Percentiles rank a stretch among this genome's conserved stretches.
Evolutionary conservation across 2,329 filamentous ascomycete genomes (phyloP).

Genomic region (Aspergillus oerlinghausenensis): DNA sequence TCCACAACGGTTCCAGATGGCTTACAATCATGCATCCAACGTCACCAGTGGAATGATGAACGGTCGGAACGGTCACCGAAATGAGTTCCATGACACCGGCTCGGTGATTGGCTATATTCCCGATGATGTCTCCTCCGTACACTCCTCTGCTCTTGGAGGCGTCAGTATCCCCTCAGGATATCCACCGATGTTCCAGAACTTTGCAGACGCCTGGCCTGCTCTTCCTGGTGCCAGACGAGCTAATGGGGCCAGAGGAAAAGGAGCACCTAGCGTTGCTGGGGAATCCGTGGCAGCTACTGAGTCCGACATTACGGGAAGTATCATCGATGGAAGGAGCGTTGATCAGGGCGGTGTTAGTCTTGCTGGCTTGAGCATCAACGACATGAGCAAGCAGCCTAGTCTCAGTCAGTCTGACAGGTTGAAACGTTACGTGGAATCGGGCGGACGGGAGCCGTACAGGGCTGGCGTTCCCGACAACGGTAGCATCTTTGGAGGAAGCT

Average conservation of each 20-base stretch:
- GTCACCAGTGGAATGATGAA: slow-evolving; percentile 52
- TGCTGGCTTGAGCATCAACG: slow-evolving; percentile 71
- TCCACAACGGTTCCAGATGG: slow-evolving; percentile 80
- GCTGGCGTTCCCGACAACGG: slow-evolving; percentile 50
- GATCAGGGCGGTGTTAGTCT: slow-evolving; percentile 85
- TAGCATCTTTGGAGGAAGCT: slow-evolving; percentile 64
- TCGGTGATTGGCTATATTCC: slow-evolving; percentile 94
- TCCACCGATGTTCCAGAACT: slow-evolving; percentile 92
- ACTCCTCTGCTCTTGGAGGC: slow-evolving; percentile 84
- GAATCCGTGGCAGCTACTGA: slow-evolving; percentile 92
- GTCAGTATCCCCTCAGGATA: slow-evolving; percentile 78
- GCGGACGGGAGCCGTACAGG: slow-evolving; percentile 59
- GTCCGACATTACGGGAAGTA: slow-evolving; percentile 74
- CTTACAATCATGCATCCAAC: slow-evolving; percentile 63
- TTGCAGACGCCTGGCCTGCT: slow-evolving; percentile 85
- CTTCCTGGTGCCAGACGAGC: slow-evolving; percentile 66
- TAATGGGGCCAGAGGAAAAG: slow-evolving; percentile 62
- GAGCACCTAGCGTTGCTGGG: slow-evolving; percentile 73
- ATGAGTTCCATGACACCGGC: slow-evolving; percentile 66
- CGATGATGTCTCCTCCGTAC: slow-evolving; percentile 93
- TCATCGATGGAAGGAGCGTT: slow-evolving; percentile 66
- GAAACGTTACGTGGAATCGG: slow-evolving; percentile 89
- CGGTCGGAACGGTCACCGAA: slow-evolving; percentile 46
- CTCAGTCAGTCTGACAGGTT: slow-evolving; percentile 83
- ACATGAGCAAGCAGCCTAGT: slow-evolving; percentile 66